Evolutionary conservation across 2,329 filamentous ascomycete species (phyloP).

Genomic region (Talaromyces piceae): DNA sequence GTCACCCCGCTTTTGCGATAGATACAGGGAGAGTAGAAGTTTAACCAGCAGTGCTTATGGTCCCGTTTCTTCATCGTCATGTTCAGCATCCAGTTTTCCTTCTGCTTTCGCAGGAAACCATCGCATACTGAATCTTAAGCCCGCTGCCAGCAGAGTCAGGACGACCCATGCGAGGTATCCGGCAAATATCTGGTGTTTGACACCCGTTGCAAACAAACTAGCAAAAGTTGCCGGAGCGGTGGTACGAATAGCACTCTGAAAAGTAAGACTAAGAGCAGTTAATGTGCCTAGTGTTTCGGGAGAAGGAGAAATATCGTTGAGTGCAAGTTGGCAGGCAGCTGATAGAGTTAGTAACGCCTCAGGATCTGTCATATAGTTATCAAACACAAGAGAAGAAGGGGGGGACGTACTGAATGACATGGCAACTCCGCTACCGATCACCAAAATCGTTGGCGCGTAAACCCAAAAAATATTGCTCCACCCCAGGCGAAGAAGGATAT

Average conservation of each 20-base stretch:
- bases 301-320: constrained; percentile 67
- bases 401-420: constrained; percentile 58
- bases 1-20: too few relatives aligned
- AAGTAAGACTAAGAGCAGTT: constrained; percentile 61
- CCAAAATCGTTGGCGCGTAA: constrained; percentile 36
- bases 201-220: constrained; percentile 61
- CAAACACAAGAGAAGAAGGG: neutral
- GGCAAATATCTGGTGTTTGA: constrained; percentile 51
- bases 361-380: neutral
- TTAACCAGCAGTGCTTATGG: too few relatives aligned
- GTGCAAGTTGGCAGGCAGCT: constrained; percentile 60
- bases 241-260: constrained; percentile 55
- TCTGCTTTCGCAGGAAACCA: constrained; percentile 11
- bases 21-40: too few relatives aligned
- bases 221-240: constrained; percentile 60
- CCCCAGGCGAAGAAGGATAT: constrained; percentile 47
- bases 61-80: neutral
- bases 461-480: constrained; percentile 52
- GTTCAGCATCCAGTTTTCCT: constrained; percentile 1
- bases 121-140: constrained; percentile 21
- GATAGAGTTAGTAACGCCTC: neutral
- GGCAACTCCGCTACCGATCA: constrained; percentile 54
- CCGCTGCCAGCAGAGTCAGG: constrained; percentile 35
- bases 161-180: constrained; percentile 63
- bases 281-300: constrained; percentile 60